These are phyloP conservation scores for Lactarius pseudohatsudake DNA, from an alignment of 768 basidiomycete species.

Conservation along the genomic window DNA sequence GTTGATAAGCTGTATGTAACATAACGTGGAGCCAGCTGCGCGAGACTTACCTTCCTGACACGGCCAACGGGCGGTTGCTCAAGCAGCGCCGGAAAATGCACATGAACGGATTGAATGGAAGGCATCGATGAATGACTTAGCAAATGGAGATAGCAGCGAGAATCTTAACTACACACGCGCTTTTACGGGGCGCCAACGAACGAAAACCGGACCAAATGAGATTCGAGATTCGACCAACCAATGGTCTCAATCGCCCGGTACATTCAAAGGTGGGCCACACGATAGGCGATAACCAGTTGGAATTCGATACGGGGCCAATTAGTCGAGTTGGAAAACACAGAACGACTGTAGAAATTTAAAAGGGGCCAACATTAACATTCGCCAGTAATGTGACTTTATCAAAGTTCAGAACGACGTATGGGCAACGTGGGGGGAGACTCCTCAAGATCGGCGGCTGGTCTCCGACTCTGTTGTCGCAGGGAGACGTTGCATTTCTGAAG, in stretches of 20 bases:
- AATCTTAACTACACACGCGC: constrained; percentile 19
- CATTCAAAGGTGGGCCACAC: neutral
- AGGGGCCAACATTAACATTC: constrained; percentile 7
- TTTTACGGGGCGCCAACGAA: constrained; percentile 13
- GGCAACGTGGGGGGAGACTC: neutral
- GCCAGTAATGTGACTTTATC: constrained; percentile 7
- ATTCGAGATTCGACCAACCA: constrained; percentile 19
- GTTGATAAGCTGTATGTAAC: constrained; percentile 20
- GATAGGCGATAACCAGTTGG: constrained; percentile 9
- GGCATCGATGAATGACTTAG: constrained; percentile 25
- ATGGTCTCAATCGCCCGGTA: constrained; percentile 13
- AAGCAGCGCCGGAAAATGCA: constrained; percentile 38
- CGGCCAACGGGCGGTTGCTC: constrained; percentile 37
- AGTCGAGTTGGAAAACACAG: constrained; percentile 13
- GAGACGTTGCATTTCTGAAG: constrained; percentile 14
- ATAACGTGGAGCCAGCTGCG: constrained; percentile 1
- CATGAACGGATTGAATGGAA: constrained; percentile 29
- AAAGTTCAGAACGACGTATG: neutral
- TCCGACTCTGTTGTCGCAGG: neutral
- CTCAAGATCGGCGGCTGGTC: neutral
- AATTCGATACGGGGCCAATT: constrained; percentile 1
- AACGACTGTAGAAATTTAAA: constrained; percentile 10
- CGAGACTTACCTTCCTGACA: constrained; percentile 35
- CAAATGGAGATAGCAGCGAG: constrained; percentile 26
- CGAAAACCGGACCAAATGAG: constrained; percentile 16